Percentiles rank a stretch among this genome's conserved stretches.
Evolutionary conservation across 2,329 filamentous ascomycete species (phyloP).

Genomic region (Orbilia ellipsospora): DNA sequence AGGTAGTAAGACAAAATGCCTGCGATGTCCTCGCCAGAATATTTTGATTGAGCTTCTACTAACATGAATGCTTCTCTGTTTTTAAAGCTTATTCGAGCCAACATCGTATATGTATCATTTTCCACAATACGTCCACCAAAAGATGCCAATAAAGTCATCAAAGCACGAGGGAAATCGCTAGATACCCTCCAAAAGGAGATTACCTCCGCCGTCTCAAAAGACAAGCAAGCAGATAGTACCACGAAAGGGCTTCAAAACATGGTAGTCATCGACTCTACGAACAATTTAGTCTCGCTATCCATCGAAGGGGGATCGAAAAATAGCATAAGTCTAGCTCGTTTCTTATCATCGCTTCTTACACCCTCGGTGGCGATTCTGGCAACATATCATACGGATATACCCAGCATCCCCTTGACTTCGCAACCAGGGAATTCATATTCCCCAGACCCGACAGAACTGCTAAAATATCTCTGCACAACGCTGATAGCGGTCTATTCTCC

Average conservation of each 20-base stretch:
- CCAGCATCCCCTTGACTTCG: conserved; percentile 64
- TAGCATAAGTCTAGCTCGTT: conserved; percentile 65
- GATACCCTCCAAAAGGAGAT: conserved; percentile 72
- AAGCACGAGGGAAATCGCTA: conserved; percentile 71
- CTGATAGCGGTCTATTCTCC: conserved; percentile 80
- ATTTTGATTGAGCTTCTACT: too few relatives aligned
- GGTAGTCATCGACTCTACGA: conserved; percentile 43
- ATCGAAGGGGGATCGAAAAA: conserved; percentile 32
- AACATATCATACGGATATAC: conserved; percentile 84
- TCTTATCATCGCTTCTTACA: conserved; percentile 76
- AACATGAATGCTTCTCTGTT: not conserved
- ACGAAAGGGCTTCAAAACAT: conserved; percentile 24
- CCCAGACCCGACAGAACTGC: conserved; percentile 76
- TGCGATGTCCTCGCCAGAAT: too few relatives aligned
- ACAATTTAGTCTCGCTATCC: conserved; percentile 42
- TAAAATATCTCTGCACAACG: conserved; percentile 88
- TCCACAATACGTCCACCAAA: conserved; percentile 74
- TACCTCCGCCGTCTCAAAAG: conserved; percentile 61
- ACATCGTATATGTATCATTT: conserved; percentile 81
- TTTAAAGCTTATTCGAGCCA: conserved; percentile 64
- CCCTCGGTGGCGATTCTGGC: conserved; percentile 78
- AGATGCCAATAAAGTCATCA: conserved; percentile 75
- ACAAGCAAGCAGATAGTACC: conserved; percentile 13
- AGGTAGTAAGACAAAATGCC: conserved; percentile 65
- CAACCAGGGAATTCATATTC: conserved; percentile 62